A percentile compares a stretch with the other conserved stretches of the same genome.
Conservation (phyloP, 495 filamentous ascomycete genomes). For the Penicillium desertorum region DNA sequence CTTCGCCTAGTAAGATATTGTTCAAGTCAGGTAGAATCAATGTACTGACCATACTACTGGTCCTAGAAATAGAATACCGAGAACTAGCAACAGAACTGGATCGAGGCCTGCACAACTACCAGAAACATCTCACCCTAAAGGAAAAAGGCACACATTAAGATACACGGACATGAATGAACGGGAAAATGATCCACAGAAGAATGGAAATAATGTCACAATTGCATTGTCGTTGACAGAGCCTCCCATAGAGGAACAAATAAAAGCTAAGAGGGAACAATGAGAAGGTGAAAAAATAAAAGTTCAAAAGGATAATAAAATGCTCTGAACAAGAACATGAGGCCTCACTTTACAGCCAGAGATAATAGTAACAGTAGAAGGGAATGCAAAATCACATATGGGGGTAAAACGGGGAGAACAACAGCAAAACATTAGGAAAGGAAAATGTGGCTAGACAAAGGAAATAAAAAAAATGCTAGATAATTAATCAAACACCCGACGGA, state of each 20-base stretch:
- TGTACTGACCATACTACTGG: slow-evolving; percentile 8
- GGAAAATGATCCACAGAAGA: slow-evolving; percentile 6
- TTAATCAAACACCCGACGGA: slow-evolving; percentile 31
- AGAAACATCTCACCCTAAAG: neutral
- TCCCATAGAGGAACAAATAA: slow-evolving; percentile 27
- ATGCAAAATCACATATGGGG: slow-evolving; percentile 23
- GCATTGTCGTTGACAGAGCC: slow-evolving; percentile 27
- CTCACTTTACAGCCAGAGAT: slow-evolving; percentile 47
- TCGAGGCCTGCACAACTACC: neutral
- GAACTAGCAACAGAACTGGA: neutral
- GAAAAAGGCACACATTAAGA: slow-evolving; percentile 1
- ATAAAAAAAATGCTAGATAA: slow-evolving; percentile 39
- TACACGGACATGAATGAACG: neutral
- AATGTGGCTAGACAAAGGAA: slow-evolving; percentile 42
- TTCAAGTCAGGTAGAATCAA: neutral
- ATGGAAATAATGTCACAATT: slow-evolving; percentile 21
- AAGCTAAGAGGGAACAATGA: slow-evolving; percentile 7
- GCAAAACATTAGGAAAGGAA: slow-evolving; percentile 36
- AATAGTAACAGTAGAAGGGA: slow-evolving; percentile 42
- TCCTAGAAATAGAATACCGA: slow-evolving; percentile 5
- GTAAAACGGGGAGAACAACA: slow-evolving; percentile 12
- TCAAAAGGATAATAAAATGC: slow-evolving; percentile 11
- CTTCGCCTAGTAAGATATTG: neutral
- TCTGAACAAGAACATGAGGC: slow-evolving; percentile 26
- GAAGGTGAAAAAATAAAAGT: slow-evolving; percentile 1